phyloP scores from a whole-genome alignment of 1,284 basidiomycete genomes.

The Apiotrichum akiyoshidainum region DNA sequence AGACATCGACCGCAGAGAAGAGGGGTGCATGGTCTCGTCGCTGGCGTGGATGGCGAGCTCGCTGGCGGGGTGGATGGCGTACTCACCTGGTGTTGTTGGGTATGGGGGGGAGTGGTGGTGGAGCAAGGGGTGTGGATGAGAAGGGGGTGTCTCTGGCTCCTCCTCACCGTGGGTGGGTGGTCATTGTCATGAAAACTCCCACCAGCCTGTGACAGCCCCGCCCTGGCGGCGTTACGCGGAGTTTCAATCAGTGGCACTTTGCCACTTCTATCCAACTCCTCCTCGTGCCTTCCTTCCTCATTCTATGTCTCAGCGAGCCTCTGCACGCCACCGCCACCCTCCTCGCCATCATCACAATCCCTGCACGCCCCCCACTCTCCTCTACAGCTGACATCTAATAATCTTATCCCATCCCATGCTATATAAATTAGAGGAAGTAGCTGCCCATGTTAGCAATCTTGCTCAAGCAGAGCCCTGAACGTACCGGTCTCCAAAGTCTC shows the following conservation, averaged over 20 bases:
- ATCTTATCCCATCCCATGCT: constrained; percentile 1
- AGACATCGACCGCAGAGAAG: neutral
- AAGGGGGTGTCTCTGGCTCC: neutral
- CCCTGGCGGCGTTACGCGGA: neutral
- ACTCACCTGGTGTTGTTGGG: neutral
- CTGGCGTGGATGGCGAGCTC: neutral
- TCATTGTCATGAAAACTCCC: neutral
- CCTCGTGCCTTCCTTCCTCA: neutral
- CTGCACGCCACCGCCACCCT: neutral
- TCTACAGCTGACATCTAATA: constrained; percentile 4
- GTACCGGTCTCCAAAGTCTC: constrained; percentile 81
- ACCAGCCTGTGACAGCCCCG: no score
- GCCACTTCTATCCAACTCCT: neutral
- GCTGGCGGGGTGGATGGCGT: neutral
- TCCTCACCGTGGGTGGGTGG: neutral
- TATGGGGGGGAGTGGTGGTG: neutral
- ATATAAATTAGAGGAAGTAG: constrained; percentile 28
- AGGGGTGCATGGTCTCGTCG: neutral
- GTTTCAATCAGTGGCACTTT: neutral
- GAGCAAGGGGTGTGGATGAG: neutral
- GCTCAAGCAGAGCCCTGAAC: neutral
- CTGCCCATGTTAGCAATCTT: constrained; percentile 3
- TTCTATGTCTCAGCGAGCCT: no score
- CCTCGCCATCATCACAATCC: neutral
- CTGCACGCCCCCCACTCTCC: neutral